phyloP scores from a whole-genome alignment of 805 yeast species.

The Sugiyamaella lignohabitans region DNA sequence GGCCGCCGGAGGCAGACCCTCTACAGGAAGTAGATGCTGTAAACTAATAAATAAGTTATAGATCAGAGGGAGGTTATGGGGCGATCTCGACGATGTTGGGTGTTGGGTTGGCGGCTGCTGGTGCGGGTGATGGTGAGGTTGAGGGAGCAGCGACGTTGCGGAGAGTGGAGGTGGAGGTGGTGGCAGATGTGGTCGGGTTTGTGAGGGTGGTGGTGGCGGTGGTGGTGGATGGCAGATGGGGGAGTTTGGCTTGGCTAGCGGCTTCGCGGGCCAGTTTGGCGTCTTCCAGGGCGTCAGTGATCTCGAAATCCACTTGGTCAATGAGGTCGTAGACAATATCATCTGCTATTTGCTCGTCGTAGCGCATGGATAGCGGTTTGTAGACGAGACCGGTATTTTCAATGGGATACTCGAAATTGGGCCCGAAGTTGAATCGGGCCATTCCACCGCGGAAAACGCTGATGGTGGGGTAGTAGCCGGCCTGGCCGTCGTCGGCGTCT shows the following conservation, averaged over 20 bases:
- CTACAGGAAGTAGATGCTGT: too few relatives aligned
- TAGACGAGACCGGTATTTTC: conserved; percentile 24
- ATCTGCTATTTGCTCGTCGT: conserved; percentile 65
- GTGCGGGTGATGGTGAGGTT: neutral
- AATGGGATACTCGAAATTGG: conserved; percentile 43
- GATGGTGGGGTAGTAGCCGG: conserved; percentile 89
- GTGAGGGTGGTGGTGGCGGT: neutral
- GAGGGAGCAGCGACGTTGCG: neutral
- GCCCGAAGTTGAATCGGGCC: conserved; percentile 65
- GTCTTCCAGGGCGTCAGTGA: conserved; percentile 15
- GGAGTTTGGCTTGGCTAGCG: neutral
- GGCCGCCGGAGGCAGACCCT: conserved; percentile 1
- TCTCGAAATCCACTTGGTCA: conserved; percentile 64
- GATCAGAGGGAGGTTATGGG: neutral
- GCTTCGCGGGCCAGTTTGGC: neutral
- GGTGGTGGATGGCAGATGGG: neutral
- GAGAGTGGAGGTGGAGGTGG: neutral
- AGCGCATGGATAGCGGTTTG: conserved; percentile 52
- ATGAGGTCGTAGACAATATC: conserved; percentile 77
- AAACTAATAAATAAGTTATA: too few relatives aligned
- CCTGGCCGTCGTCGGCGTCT: conserved; percentile 62
- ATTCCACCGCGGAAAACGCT: conserved; percentile 76
- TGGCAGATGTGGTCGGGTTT: neutral
- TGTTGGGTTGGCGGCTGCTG: neutral
- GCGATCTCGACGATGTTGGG: neutral